Evolutionary conservation across 257 asterid genomes (phyloP).

Genomic region (Solanum corneliomulleri): DNA sequence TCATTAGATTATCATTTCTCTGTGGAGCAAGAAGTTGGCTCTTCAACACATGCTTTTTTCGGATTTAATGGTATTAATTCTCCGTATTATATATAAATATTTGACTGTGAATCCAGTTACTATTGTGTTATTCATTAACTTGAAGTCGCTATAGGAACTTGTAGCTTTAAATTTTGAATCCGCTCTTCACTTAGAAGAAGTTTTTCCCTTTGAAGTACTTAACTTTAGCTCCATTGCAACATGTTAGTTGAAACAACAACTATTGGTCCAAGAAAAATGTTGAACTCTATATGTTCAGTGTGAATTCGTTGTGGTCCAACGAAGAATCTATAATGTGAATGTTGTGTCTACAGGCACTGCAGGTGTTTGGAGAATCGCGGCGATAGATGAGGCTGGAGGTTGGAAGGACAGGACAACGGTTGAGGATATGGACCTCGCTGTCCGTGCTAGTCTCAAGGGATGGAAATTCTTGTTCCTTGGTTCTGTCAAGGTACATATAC

Average conservation of each 20-base stretch:
- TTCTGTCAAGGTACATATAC: conserved; percentile 32
- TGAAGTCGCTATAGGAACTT: background rate
- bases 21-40: conserved; percentile 98
- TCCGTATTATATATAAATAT: background rate
- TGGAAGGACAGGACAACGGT: conserved; percentile 97
- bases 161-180: background rate
- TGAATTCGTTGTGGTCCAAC: background rate
- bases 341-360: conserved; percentile 54
- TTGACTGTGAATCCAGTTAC: background rate
- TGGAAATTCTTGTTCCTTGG: conserved; percentile 91
- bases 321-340: background rate
- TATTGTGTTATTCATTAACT: background rate
- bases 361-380: conserved; percentile 93
- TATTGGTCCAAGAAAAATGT: background rate
- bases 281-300: background rate
- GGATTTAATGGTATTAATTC: conserved; percentile 77
- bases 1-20: conserved; percentile 86
- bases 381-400: conserved; percentile 95
- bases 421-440: conserved; percentile 96
- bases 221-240: background rate
- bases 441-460: conserved; percentile 90
- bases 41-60: conserved; percentile 80
- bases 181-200: background rate
- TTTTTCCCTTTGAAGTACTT: no score
- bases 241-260: background rate